Evolutionary conservation across 345 rosid species (phyloP), one percentile per base, ranked within the genome.

Genomic region (Hibiscus syriacus): DNA sequence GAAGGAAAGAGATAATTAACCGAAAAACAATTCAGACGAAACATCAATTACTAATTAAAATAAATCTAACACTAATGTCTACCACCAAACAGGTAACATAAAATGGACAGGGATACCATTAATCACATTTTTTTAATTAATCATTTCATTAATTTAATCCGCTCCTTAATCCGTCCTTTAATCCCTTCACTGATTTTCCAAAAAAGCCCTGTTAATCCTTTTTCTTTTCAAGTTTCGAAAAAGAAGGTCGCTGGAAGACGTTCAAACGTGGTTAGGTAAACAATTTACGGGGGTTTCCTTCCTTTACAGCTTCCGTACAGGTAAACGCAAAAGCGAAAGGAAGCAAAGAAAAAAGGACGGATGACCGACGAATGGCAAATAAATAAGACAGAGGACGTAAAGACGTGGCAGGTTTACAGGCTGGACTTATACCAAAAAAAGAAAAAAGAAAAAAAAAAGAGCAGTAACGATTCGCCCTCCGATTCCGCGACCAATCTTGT

Each of bases 401-500:
- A 68, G 70, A 71, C 73, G 72, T 70, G 87, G 83, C 79, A 80
- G 87, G 77, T 78, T 69, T 74, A 81, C 87, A 83, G 92, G 78
- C 89, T 85, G 92, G 83, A 69, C 29, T 43, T 45, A 58, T 23
- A 56, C 71, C 6, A 48, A 50, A 50, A 50, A 14, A 43, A 12
- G 48, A 0, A 14, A 0, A 13, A 32, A 34, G 7, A 39, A 43
- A n/a, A n/a, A n/a, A n/a, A n/a, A 76, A 23, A 64, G 73, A 76
- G 82, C 80, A 73, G 85, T 73, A 77, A 83, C 82, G 78, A 85
- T 79, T 81, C 86, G 80, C 81, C 80, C 75, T 80, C 82, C 81
- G 79, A 83, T 81, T 89, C 80, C 87, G 86, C 83, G 74, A 86
- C 89, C 82, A 17, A 17, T 70, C 66, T 86, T 86, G 95, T 92